Evolutionary conservation across 805 yeast species (phyloP).

Genomic region (Ogataea trehaloabstinens): DNA sequence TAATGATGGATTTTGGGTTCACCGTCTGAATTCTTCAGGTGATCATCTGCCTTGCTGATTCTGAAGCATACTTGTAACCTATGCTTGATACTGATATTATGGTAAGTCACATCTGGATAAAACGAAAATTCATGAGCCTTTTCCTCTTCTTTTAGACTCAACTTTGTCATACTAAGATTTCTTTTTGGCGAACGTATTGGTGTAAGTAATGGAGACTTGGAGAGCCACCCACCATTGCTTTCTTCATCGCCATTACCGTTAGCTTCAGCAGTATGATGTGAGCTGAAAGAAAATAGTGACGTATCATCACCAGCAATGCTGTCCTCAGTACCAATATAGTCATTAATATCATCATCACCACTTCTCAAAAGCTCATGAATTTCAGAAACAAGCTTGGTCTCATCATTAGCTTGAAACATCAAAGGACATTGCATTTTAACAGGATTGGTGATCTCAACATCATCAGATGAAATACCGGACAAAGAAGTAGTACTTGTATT

Average conservation of each 20-base stretch:
- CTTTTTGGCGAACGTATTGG: slow-evolving; percentile 18
- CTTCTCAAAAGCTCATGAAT: slow-evolving; percentile 25
- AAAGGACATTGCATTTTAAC: slow-evolving; percentile 37
- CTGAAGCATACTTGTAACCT: slow-evolving; percentile 69
- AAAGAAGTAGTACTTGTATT: slow-evolving; percentile 4
- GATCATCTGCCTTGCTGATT: slow-evolving; percentile 59
- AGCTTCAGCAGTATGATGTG: slow-evolving; percentile 19
- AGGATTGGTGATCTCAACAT: slow-evolving; percentile 35
- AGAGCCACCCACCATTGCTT: slow-evolving; percentile 19
- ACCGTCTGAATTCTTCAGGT: slow-evolving; percentile 27
- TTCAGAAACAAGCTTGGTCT: slow-evolving; percentile 24
- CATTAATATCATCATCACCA: slow-evolving; percentile 24
- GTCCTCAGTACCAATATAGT: slow-evolving; percentile 18
- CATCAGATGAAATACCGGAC: slow-evolving; percentile 17
- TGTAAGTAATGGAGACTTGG: slow-evolving; percentile 22
- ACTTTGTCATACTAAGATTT: slow-evolving; percentile 11
- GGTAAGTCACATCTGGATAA: slow-evolving; percentile 63
- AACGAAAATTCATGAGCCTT: slow-evolving; percentile 30
- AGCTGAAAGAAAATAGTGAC: slow-evolving; percentile 27
- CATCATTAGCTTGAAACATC: slow-evolving; percentile 31
- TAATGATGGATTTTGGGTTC: slow-evolving; percentile 61
- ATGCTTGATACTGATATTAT: slow-evolving; percentile 62
- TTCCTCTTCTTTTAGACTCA: slow-evolving; percentile 16
- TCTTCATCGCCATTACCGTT: slow-evolving; percentile 10
- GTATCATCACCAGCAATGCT: slow-evolving; percentile 18